Conservation (phyloP, 768 basidiomycete species). For the Agrocybe praecox region DNA sequence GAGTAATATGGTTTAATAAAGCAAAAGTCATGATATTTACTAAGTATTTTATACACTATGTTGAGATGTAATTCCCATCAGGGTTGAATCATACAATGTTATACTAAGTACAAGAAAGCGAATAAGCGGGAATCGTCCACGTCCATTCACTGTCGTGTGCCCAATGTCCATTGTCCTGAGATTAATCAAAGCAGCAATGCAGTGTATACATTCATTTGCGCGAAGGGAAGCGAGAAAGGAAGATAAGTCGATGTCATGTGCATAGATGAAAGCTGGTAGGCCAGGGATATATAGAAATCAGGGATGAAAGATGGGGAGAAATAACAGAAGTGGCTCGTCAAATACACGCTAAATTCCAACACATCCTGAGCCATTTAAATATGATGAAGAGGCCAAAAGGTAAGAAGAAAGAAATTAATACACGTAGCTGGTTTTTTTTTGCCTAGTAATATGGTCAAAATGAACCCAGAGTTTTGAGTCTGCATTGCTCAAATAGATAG, state of each 20-base stretch:
- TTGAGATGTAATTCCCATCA: background rate
- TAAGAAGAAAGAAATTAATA: background rate
- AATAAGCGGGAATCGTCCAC: slow-evolving; percentile 20
- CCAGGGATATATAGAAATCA: background rate
- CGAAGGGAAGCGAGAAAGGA: background rate
- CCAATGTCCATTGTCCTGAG: slow-evolving; percentile 28
- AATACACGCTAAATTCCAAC: background rate
- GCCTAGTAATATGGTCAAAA: background rate
- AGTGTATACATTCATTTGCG: background rate
- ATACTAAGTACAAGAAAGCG: slow-evolving; percentile 53
- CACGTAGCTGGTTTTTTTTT: background rate
- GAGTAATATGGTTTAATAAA: too few relatives aligned
- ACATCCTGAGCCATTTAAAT: slow-evolving; percentile 3
- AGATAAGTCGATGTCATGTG: background rate
- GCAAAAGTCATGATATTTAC: too few relatives aligned
- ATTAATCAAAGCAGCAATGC: background rate
- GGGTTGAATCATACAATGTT: slow-evolving; percentile 3
- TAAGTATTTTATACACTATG: slow-evolving; percentile 8
- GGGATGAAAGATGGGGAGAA: background rate
- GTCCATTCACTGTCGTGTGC: slow-evolving; percentile 60
- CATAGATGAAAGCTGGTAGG: slow-evolving; percentile 4
- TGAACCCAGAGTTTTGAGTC: background rate
- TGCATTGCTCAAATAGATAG: background rate
- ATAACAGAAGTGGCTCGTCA: background rate
- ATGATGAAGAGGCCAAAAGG: background rate